Evolutionary conservation across 257 asterid genomes (phyloP).

Genomic region (Penstemon newberryi): DNA sequence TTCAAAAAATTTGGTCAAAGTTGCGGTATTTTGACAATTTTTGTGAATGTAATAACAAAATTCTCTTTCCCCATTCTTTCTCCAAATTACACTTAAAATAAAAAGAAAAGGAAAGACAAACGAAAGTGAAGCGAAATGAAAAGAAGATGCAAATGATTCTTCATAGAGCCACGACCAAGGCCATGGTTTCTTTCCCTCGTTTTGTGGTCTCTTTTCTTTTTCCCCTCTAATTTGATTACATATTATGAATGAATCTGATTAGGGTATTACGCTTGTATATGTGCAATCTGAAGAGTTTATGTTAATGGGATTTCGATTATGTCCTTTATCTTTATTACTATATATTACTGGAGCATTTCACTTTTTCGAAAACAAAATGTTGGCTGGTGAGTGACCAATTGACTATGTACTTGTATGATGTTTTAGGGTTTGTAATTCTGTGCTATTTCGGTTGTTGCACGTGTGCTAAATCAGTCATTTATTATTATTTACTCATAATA

Average conservation of each 20-base stretch:
- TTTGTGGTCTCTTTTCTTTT: constrained; percentile 35
- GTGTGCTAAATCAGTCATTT: not conserved
- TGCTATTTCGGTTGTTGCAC: constrained; percentile 3
- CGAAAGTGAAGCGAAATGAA: constrained; percentile 22
- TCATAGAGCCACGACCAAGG: constrained; percentile 44
- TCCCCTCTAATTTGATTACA: not conserved
- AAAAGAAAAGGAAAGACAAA: constrained; percentile 26
- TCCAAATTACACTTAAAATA: constrained; percentile 26
- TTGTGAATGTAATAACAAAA: constrained; percentile 30
- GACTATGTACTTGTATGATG: constrained; percentile 1
- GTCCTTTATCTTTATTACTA: not conserved
- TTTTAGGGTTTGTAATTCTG: constrained; percentile 1
- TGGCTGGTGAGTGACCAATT: not conserved
- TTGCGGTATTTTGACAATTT: constrained; percentile 16
- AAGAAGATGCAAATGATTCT: constrained; percentile 46
- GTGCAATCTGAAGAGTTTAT: not conserved
- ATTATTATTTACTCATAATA: not conserved
- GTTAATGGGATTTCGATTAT: not conserved
- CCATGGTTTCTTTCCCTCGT: constrained; percentile 59
- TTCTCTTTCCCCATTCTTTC: constrained; percentile 35
- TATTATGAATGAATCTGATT: not conserved
- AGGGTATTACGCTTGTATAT: constrained; percentile 3
- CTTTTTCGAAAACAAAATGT: not conserved
- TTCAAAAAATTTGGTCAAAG: constrained; percentile 19
- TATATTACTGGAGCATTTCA: not conserved